Percentiles rank a stretch among this genome's conserved stretches.
phyloP scores from a whole-genome alignment of 192 early-diverging fungal species.

The Coemansia sp. region DNA sequence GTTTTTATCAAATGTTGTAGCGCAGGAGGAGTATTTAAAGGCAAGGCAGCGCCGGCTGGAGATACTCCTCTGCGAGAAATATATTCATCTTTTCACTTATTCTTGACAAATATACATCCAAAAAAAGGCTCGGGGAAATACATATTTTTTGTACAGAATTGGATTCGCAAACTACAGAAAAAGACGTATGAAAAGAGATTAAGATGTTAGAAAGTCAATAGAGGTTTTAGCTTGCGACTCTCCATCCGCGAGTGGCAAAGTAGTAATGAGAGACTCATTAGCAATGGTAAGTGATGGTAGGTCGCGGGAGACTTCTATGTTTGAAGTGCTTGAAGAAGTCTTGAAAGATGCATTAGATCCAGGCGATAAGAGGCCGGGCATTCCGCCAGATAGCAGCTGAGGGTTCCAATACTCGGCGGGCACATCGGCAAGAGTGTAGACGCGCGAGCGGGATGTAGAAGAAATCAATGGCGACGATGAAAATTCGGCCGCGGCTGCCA shows the following conservation, averaged over 20 bases:
- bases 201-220: conserved; percentile 43
- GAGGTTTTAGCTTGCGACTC: conserved; percentile 33
- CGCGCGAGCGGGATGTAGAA: not conserved
- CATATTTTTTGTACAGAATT: conserved; percentile 4
- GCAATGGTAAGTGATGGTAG: not conserved
- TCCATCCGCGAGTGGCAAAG: too few species aligned
- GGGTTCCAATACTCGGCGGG: not conserved
- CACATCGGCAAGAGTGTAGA: not conserved
- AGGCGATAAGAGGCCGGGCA: conserved; percentile 17
- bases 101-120: not conserved
- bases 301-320: conserved; percentile 15
- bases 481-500: not conserved
- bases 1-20: too few species aligned
- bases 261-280: not conserved
- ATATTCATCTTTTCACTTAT: too few species aligned
- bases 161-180: conserved; percentile 7
- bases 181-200: not conserved
- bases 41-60: too few species aligned
- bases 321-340: conserved; percentile 24
- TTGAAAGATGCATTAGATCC: conserved; percentile 15
- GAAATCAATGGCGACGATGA: conserved; percentile 3
- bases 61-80: too few species aligned
- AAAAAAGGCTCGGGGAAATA: not conserved
- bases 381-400: not conserved
- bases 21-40: too few species aligned